Conservation (phyloP, 495 filamentous ascomycete genomes). For the Penicillium salamii region DNA sequence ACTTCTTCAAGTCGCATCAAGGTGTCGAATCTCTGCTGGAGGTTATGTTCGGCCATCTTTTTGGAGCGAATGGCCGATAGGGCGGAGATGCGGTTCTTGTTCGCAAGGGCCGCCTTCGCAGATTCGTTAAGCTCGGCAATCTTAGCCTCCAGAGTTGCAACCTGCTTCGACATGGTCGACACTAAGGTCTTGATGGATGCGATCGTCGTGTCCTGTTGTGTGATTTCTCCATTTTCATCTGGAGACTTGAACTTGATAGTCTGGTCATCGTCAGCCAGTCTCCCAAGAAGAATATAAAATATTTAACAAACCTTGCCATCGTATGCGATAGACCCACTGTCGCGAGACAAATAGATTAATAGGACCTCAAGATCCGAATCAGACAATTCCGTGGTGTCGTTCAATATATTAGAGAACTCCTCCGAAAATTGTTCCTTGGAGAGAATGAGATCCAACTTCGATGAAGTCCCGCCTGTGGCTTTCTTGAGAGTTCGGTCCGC, state of each 20-base stretch:
- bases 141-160: slow-evolving; percentile 56
- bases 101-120: slow-evolving; percentile 64
- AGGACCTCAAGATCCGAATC: slow-evolving; percentile 66
- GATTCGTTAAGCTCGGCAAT: slow-evolving; percentile 46
- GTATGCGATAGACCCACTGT: slow-evolving; percentile 60
- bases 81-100: slow-evolving; percentile 71
- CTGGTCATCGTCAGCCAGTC: slow-evolving; percentile 28
- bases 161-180: slow-evolving; percentile 58
- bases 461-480: slow-evolving; percentile 34
- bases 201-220: slow-evolving; percentile 73
- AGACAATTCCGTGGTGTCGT: slow-evolving; percentile 52
- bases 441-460: slow-evolving; percentile 62
- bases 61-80: slow-evolving; percentile 75
- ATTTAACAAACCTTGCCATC: slow-evolving; percentile 55
- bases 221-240: slow-evolving; percentile 52
- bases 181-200: slow-evolving; percentile 72
- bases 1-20: slow-evolving; percentile 81
- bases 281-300: slow-evolving; percentile 9
- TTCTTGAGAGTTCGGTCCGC: slow-evolving; percentile 43
- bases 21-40: slow-evolving; percentile 65
- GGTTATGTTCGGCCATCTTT: slow-evolving; percentile 70
- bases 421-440: slow-evolving; percentile 61
- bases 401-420: slow-evolving; percentile 53
- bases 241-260: slow-evolving; percentile 71
- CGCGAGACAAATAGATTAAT: slow-evolving; percentile 68